These are phyloP conservation scores for Psidium friedrichsthalianum DNA, from an alignment of 345 rosid species.

Conservation along the genomic window DNA sequence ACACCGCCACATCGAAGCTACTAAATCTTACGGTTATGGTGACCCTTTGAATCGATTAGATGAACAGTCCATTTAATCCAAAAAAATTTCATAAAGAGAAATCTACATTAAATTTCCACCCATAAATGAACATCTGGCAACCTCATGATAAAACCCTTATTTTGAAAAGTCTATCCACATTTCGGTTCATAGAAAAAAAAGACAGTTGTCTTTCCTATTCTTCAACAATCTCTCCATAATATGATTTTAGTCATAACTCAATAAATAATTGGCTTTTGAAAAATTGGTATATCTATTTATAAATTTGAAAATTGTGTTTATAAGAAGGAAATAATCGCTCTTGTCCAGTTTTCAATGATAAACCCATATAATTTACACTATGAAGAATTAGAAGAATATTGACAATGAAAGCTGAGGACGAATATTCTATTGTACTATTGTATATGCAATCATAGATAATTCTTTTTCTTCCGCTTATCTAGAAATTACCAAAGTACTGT, in stretches of 20 bases:
- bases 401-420: neutral
- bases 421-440: neutral
- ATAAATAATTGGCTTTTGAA: neutral
- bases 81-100: neutral
- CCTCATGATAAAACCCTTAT: accelerated
- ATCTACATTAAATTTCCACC: neutral
- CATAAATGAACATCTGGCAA: neutral
- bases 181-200: neutral
- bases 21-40: neutral
- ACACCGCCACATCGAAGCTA: neutral
- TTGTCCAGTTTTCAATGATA: neutral
- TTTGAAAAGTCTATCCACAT: neutral
- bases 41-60: neutral
- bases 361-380: neutral
- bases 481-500: neutral
- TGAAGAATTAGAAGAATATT: neutral
- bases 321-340: neutral
- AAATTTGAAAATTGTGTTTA: neutral
- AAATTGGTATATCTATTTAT: too few species aligned
- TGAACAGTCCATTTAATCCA: neutral
- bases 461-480: neutral
- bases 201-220: neutral
- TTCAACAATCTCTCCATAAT: neutral
- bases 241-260: neutral
- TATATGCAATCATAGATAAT: neutral